Percentiles rank a stretch among this genome's conserved stretches.
Evolutionary conservation across 2,329 filamentous ascomycete genomes (phyloP).

Genomic region (Penicillium hesseltinei): DNA sequence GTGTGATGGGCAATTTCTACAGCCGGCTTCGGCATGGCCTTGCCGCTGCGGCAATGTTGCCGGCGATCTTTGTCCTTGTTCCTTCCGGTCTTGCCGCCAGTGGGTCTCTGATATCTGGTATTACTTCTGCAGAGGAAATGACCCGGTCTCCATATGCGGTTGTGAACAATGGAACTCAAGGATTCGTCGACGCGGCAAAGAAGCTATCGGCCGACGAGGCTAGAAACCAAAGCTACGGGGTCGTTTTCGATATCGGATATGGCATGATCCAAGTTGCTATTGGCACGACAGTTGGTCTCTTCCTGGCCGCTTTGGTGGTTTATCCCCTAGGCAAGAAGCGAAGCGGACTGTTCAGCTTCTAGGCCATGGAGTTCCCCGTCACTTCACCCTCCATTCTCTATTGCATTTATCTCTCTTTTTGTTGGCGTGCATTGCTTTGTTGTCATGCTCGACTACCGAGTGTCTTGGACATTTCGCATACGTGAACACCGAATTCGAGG

Average conservation of each 20-base stretch:
- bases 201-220: slow-evolving; percentile 20
- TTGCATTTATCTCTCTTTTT: background rate
- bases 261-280: slow-evolving; percentile 50
- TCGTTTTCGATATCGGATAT: slow-evolving; percentile 46
- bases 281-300: slow-evolving; percentile 48
- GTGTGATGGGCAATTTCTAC: slow-evolving; percentile 76
- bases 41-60: slow-evolving; percentile 79
- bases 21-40: slow-evolving; percentile 70
- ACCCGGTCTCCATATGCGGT: slow-evolving; percentile 26
- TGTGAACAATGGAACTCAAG: slow-evolving; percentile 28
- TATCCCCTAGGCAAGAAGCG: slow-evolving; percentile 49
- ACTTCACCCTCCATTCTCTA: background rate
- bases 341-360: slow-evolving; percentile 49
- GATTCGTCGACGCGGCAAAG: slow-evolving; percentile 35
- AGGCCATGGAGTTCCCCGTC: background rate
- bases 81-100: slow-evolving; percentile 59
- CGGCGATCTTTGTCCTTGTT: slow-evolving; percentile 75
- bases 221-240: slow-evolving; percentile 42
- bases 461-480: slow-evolving; percentile 8
- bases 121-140: slow-evolving; percentile 58
- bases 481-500: background rate
- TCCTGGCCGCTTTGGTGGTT: slow-evolving; percentile 47
- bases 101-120: slow-evolving; percentile 56
- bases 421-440: background rate
- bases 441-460: background rate